phyloP scores from a whole-genome alignment of 257 asterid genomes.

The Linderniella brevidens region DNA sequence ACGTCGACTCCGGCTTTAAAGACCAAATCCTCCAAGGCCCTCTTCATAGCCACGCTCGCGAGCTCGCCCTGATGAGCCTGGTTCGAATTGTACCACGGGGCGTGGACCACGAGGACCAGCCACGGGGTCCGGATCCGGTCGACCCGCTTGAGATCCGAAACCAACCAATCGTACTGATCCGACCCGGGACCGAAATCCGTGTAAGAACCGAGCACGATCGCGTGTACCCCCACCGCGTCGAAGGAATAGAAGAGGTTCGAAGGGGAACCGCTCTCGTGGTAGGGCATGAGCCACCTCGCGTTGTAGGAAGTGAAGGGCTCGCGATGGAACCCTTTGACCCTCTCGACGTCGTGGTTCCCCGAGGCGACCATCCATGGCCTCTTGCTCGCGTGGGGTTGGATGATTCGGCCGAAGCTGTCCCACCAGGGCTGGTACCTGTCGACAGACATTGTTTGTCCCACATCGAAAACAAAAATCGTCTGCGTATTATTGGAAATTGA shows the following conservation, averaged over 20 bases:
- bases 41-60: conserved; percentile 54
- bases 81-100: conserved; percentile 80
- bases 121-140: conserved; percentile 52
- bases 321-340: conserved; percentile 38
- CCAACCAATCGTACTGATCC: conserved; percentile 57
- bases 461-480: too few species aligned
- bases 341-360: conserved; percentile 77
- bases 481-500: too few species aligned
- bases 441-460: too few species aligned
- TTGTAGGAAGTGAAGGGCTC: conserved; percentile 60
- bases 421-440: conserved; percentile 58
- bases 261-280: conserved; percentile 36
- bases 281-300: conserved; percentile 66
- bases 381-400: conserved; percentile 49
- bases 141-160: conserved; percentile 29
- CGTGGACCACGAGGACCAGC: conserved; percentile 50
- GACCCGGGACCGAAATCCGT: conserved; percentile 39
- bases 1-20: conserved; percentile 44
- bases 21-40: conserved; percentile 43
- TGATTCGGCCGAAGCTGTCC: conserved; percentile 80
- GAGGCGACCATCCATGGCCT: conserved; percentile 90
- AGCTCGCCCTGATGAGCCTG: conserved; percentile 53
- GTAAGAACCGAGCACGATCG: conserved; percentile 73
- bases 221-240: conserved; percentile 41
- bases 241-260: conserved; percentile 71